These are phyloP conservation scores for Vitis hybrid DNA, from an alignment of 177 flowering plant genomes.

Conservation along the genomic window DNA sequence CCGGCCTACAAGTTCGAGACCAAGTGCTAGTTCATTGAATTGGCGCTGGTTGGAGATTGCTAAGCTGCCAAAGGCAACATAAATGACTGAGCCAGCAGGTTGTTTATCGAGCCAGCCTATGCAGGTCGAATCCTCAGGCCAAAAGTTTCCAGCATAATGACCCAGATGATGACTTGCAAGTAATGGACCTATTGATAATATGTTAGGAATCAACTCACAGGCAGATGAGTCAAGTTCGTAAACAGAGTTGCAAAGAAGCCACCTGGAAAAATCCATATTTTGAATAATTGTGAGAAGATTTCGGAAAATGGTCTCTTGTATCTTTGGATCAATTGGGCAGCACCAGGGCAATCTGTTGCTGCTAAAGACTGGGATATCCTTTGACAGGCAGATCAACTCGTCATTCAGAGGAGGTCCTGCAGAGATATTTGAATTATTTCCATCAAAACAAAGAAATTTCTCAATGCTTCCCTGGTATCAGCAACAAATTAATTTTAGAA, in stretches of 20 bases:
- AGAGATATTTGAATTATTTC: too few species aligned
- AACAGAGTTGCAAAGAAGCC: slow-evolving; percentile 18
- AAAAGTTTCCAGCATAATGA: slow-evolving; percentile 5
- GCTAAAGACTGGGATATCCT: slow-evolving; percentile 6
- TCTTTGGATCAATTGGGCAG: not conserved
- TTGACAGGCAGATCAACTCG: slow-evolving; percentile 2
- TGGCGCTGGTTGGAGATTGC: too few species aligned
- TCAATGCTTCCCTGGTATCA: too few species aligned
- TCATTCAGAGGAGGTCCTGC: too few species aligned
- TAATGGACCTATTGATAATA: slow-evolving; percentile 33
- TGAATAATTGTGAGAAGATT: not conserved
- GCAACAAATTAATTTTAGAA: too few species aligned
- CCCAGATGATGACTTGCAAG: not conserved
- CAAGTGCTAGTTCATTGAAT: too few species aligned
- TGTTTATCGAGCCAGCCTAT: not conserved
- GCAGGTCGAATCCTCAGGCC: slow-evolving; percentile 22
- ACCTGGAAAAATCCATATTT: not conserved
- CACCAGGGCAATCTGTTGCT: slow-evolving; percentile 4
- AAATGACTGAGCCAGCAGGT: too few species aligned
- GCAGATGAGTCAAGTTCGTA: slow-evolving; percentile 22
- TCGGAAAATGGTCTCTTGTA: not conserved
- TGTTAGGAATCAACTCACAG: slow-evolving; percentile 10
- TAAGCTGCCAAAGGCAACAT: too few species aligned
- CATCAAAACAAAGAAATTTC: too few species aligned
- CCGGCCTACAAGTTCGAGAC: too few species aligned